Conservation (phyloP, 2,329 filamentous ascomycete species). For the Amauroascus verrucosus region DNA sequence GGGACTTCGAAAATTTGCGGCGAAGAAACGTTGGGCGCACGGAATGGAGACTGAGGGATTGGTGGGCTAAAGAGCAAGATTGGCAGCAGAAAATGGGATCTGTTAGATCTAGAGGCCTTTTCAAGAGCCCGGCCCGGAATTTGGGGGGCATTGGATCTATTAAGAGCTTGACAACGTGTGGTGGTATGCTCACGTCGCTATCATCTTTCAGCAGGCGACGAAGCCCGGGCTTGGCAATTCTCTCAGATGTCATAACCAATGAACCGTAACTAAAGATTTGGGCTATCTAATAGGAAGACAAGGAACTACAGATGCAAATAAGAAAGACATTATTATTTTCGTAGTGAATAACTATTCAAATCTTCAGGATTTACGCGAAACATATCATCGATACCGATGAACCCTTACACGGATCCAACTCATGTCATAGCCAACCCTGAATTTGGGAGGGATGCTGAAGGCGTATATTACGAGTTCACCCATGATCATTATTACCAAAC, state of each 20-base stretch:
- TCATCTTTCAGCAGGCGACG: neutral
- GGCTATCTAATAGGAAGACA: neutral
- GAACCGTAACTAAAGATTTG: no score
- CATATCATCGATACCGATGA: neutral
- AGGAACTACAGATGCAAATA: neutral
- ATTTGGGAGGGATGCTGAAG: neutral
- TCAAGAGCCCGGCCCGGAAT: slow-evolving; percentile 28
- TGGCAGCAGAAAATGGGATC: slow-evolving; percentile 29
- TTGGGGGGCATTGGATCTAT: slow-evolving; percentile 31
- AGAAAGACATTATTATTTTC: slow-evolving; percentile 2
- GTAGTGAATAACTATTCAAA: slow-evolving; percentile 2
- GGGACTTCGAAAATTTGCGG: neutral
- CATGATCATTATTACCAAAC: neutral
- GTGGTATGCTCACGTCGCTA: neutral
- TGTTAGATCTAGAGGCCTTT: slow-evolving; percentile 26
- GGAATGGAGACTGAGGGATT: slow-evolving; percentile 25
- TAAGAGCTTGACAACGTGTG: neutral
- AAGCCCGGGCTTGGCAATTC: slow-evolving; percentile 1
- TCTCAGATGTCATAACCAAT: no score
- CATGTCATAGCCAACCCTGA: neutral
- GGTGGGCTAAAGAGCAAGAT: slow-evolving; percentile 32
- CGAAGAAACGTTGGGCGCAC: slow-evolving; percentile 7
- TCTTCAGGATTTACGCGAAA: slow-evolving; percentile 1
- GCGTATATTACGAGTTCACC: neutral
- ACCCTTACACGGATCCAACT: neutral